Base-by-base conservation (phyloP, 345 rosid genomes). In the Diplotaxis tenuifolia region DNA sequence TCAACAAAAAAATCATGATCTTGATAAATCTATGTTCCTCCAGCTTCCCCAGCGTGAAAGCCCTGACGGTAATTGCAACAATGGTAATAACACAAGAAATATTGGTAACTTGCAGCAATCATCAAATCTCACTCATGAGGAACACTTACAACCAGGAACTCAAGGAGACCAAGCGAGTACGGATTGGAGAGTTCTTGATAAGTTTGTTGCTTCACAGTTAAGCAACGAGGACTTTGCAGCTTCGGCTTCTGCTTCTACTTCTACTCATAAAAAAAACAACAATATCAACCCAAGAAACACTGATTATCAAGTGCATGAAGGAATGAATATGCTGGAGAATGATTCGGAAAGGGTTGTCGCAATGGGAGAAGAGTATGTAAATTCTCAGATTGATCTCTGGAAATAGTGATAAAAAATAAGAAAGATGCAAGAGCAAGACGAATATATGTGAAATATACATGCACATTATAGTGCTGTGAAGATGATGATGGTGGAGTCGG, bases 101-200 rank as follows among this genome's bases (percentile, higher is more conserved):
- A 23, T 36, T 53, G 83, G 87, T 63, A 81, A 76, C 75, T 78
- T 83, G 25, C 82, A 84, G 75, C 87, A 84, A 32, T 82, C 88
- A 32, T 80, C 88, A 1, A 79, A 80, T n/a, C 80, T 84, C 19
- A 69, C 84, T 19, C 84, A 88, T 11, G 87, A 82, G 67, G 86
- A 87, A 57, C 86, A 79, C 4, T 56, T 75, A 64, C 76, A 79
- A 40, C 87, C 83, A 27, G 67, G 73, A 6, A 49, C 52, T 50
- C 90, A 84, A 64, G 91, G 80, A 12, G 95, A 88, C 34, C 88
- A 89, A 83, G 84, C 84, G 45, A 86, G 85, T 1, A 91, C 86
- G 0, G 98, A 94, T 64, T 94, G 98, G 98, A 84, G 98, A 29
- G 90, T 88, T 15, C 86, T 94, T 18, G 97, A 94, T 77, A 91